A percentile compares a stretch with the other conserved stretches of the same genome.
Evolutionary conservation across 2,329 filamentous ascomycete genomes (phyloP).

Genomic region (Fusarium decemcellulare): DNA sequence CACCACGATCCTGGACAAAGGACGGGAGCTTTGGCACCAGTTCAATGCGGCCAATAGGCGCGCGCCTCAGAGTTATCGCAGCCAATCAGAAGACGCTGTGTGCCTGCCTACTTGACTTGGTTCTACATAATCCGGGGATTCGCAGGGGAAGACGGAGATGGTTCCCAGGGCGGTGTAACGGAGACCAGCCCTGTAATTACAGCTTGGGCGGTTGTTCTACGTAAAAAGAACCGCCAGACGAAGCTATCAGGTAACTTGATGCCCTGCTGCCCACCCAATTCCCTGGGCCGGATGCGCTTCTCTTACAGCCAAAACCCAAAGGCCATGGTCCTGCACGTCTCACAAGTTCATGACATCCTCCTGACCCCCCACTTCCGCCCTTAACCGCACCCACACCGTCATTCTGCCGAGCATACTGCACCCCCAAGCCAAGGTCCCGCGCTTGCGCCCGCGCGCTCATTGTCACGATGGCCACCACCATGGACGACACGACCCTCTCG

Average conservation of each 20-base stretch:
- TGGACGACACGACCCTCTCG: slow-evolving; percentile 67
- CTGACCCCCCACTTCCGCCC: slow-evolving; percentile 44
- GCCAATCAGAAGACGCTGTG: slow-evolving; percentile 20
- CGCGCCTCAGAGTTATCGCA: slow-evolving; percentile 1
- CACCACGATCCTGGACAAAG: slow-evolving; percentile 46
- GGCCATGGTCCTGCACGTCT: slow-evolving; percentile 37
- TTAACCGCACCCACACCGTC: slow-evolving; percentile 38
- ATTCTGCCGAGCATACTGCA: slow-evolving; percentile 26
- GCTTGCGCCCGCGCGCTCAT: slow-evolving; percentile 25
- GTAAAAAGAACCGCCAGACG: background rate
- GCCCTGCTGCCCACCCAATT: background rate
- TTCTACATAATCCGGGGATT: slow-evolving; percentile 31
- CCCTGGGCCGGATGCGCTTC: slow-evolving; percentile 6
- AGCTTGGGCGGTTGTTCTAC: background rate
- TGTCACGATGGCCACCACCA: slow-evolving; percentile 52
- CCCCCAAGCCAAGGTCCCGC: slow-evolving; percentile 18
- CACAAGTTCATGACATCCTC: slow-evolving; percentile 43
- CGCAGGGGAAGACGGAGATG: slow-evolving; percentile 16
- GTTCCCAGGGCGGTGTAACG: slow-evolving; percentile 2
- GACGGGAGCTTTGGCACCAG: slow-evolving; percentile 14
- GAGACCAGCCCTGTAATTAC: slow-evolving; percentile 6
- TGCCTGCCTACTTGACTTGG: slow-evolving; percentile 11
- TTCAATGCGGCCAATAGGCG: slow-evolving; percentile 22
- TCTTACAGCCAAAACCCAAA: slow-evolving; percentile 15
- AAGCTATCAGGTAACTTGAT: background rate